phyloP scores from a whole-genome alignment of 441 rosid genomes.

The Theobroma grandiflorum region DNA sequence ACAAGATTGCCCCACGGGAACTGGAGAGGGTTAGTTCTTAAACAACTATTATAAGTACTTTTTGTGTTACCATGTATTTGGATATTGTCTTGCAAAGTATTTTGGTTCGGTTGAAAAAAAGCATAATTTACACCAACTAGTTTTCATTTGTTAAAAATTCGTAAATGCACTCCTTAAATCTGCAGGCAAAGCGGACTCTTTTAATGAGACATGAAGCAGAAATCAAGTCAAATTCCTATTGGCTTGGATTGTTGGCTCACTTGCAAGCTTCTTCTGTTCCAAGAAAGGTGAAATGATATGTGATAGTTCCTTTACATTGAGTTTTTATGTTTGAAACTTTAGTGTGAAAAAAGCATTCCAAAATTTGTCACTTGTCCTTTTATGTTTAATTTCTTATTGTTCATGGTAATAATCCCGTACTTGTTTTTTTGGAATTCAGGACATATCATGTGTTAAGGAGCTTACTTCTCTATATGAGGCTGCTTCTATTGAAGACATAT shows the following conservation, averaged over 20 bases:
- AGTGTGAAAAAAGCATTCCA: neutral
- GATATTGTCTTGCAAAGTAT: neutral
- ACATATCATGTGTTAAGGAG: slow-evolving; percentile 90
- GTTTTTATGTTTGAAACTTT: slow-evolving; percentile 10
- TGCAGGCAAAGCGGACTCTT: slow-evolving; percentile 95
- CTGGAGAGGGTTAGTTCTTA: slow-evolving; percentile 87
- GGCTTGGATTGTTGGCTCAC: slow-evolving; percentile 98
- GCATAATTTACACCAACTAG: neutral
- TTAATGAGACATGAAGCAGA: slow-evolving; percentile 99
- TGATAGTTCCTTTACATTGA: slow-evolving; percentile 15
- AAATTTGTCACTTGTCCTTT: neutral
- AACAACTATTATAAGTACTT: slow-evolving; percentile 11
- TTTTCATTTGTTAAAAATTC: slow-evolving; percentile 10
- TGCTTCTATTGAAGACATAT: slow-evolving; percentile 89
- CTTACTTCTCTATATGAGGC: slow-evolving; percentile 87
- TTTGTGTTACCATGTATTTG: slow-evolving; percentile 4
- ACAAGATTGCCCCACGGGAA: slow-evolving; percentile 87
- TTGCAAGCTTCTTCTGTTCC: slow-evolving; percentile 96
- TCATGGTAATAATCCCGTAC: slow-evolving; percentile 1
- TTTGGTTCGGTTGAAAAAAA: neutral
- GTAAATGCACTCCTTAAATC: slow-evolving; percentile 25
- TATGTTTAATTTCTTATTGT: slow-evolving; percentile 5
- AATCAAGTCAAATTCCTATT: slow-evolving; percentile 99
- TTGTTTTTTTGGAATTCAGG: slow-evolving; percentile 55
- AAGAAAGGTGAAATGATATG: slow-evolving; percentile 71